Evolutionary conservation across 2,329 filamentous ascomycete genomes (phyloP), one percentile per base, ranked within the genome.

Genomic region (Simplicillium aogashimaense): DNA sequence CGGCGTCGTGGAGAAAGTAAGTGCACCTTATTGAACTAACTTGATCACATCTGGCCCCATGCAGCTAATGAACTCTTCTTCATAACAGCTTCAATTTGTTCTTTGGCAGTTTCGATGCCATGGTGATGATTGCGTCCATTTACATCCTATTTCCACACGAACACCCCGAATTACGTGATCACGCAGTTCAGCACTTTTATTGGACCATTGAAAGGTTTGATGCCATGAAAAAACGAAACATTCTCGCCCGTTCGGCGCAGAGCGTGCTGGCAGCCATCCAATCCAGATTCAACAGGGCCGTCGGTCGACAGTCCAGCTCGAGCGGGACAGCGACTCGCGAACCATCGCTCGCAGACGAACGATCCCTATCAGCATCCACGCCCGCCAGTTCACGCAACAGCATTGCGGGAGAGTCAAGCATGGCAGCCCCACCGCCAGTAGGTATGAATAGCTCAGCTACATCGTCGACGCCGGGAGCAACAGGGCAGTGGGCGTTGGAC

Each of bases 41-140:
- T 66, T 67, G 50, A 64, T 34, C 38, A 53, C 48, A 3, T 17
- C 35, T 25, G 16, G 20, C n/a, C n/a, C 17, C 10, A 29, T 29
- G 12, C 28, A 18, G 16, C 17, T 40, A 17, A 17, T 15, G 2
- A n/a, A 18, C 15, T 40, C 33, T 41, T 10, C 9, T 31, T 7
- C 36, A 15, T 11, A 11, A 2, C 34, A 67, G 63, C 17, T 75
- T 75, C 47, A 64, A 69, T 13, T 61, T 81, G 3, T 79, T 80
- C 52, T 78, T 78, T 39, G 74, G 74, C 39, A 79, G 74, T 7
- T 81, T 81, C 43, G 77, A 81, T 48, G 76, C 77, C 12, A 70
- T 79, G 15, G 73, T 81, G 13, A 63, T 81, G 41, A 64, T 79
- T 39, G 71, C 76, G 0, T 70, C 74, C 14, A 71, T 80, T 28